Base-by-base conservation (phyloP, 768 basidiomycete species). In the Leucocoprinus birnbaumii region DNA sequence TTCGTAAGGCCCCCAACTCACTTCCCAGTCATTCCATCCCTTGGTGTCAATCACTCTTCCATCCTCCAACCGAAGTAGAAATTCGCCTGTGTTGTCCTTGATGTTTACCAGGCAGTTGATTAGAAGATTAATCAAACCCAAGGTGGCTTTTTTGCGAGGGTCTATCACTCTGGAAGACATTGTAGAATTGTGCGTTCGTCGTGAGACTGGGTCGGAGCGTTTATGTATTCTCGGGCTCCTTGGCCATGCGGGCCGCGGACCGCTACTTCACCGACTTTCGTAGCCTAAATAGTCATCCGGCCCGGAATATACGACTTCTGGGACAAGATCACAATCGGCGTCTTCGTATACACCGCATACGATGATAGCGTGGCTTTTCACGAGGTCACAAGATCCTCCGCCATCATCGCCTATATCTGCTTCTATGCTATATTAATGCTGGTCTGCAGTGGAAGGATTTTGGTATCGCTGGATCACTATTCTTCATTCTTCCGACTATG, bases 11-110 rank as follows among this genome's bases (percentile, higher is more conserved):
- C 9, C 8, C 18, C 14, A 26, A 55, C 67, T 56, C 42, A 70
- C 73, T 64, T 82, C 79, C 80, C 81, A 83, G 51, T 80, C 79
- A 52, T 79, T 72, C 80, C 80, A 83, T 6, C 78, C 77, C 58
- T 83, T 83, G 1, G 81, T 83, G 58, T 84, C 80, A 40, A 83
- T 79, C 37, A 77, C 63, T 24, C 78, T 71, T 3, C 80, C 80
- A 63, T 82, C 78, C 13, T 67, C 66, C n/a, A 80, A 64, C 11
- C 70, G 67, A 63, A 80, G 61, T 18, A 83, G 62, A 65, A 78
- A 82, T 62, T 80, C 73, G 35, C 81, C 80, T 0, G 73, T 75
- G 58, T 73, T 72, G 63, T 82, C 82, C 55, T 77, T 71, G 65
- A 83, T 80, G 53, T 79, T 77, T 53, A 82, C 77, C 11, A 78